Evolutionary conservation across 768 basidiomycete genomes (phyloP), one percentile per base, ranked within the genome.

Genomic region (Serendipita sp.): DNA sequence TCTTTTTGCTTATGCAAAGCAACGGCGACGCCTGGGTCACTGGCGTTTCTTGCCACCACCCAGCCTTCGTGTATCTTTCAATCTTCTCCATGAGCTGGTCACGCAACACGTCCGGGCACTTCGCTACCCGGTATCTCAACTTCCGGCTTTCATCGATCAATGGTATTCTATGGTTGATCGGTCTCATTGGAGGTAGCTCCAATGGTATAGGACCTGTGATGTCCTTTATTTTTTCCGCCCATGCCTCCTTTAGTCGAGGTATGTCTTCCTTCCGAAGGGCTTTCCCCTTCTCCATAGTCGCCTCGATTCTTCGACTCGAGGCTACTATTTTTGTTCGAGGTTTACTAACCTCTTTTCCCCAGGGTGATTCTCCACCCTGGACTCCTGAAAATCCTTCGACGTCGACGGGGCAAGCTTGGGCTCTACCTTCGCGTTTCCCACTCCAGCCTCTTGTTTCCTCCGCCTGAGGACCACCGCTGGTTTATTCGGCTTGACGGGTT

Each of bases 141-240:
- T 65, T 30, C 18, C 53, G 66, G 3, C 5, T 15, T 37, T 66
- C 66, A 28, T 68, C 67, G 2, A 64, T 68, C 35, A 68, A 38
- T 8, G 67, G 67, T n/a, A 68, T 68, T 10, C 46, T 16, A 37
- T 68, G 67, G 48, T 68, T 68, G 1, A 68, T 46, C 10, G 65
- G 66, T 48, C 65, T 44, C 5, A 64, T 18, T 0, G 67, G 67
- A 0, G 80, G 79, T 16, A 77, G 45, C 68, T 69, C 2, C 51
- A 15, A 47, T 48, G 11, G 45, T 41, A 3, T 58, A 56, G 53
- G 41, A 66, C n/a, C 66, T 47, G 45, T 68, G 63, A 51, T 41
- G 38, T 41, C 38, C 38, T 41, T 41, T 3, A 41, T 41, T 4
- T 13, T 41, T 13, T 41, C 38, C 4, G 3, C 3, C 38, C 38